phyloP scores from a whole-genome alignment of 176 grass and related monocot genomes.

The Musa schizocarpa region DNA sequence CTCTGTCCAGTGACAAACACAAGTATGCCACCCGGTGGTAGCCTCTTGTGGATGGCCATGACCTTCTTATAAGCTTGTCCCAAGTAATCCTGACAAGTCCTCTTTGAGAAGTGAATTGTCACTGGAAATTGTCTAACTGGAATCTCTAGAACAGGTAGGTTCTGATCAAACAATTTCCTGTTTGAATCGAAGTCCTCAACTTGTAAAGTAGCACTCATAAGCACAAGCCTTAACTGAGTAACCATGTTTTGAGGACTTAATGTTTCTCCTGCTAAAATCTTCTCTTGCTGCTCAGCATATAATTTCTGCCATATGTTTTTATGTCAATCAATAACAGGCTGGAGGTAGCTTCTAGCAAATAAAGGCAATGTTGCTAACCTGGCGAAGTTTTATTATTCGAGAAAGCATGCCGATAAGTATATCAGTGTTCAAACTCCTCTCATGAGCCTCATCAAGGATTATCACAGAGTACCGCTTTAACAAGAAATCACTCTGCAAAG shows the following conservation, averaged over 20 bases:
- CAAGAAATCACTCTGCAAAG: conserved; percentile 67
- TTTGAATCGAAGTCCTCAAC: conserved; percentile 84
- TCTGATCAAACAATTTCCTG: conserved; percentile 65
- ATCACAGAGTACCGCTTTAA: conserved; percentile 77
- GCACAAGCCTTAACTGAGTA: conserved; percentile 69
- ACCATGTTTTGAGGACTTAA: conserved; percentile 51
- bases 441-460: conserved; percentile 98
- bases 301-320: conserved; percentile 39
- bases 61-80: conserved; percentile 90
- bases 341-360: neutral
- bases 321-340: conserved; percentile 2
- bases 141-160: conserved; percentile 65
- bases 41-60: conserved; percentile 76
- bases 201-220: conserved; percentile 97
- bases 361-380: conserved; percentile 35
- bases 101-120: conserved; percentile 82
- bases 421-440: conserved; percentile 97
- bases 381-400: conserved; percentile 72
- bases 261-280: conserved; percentile 37
- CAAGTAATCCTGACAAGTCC: conserved; percentile 75
- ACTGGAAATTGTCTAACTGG: conserved; percentile 80
- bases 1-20: conserved; percentile 96
- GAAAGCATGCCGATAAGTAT: conserved; percentile 98
- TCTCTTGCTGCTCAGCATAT: conserved; percentile 53
- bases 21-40: conserved; percentile 82